Conservation (phyloP, 805 yeast species). For the Candida endomychidarum region DNA sequence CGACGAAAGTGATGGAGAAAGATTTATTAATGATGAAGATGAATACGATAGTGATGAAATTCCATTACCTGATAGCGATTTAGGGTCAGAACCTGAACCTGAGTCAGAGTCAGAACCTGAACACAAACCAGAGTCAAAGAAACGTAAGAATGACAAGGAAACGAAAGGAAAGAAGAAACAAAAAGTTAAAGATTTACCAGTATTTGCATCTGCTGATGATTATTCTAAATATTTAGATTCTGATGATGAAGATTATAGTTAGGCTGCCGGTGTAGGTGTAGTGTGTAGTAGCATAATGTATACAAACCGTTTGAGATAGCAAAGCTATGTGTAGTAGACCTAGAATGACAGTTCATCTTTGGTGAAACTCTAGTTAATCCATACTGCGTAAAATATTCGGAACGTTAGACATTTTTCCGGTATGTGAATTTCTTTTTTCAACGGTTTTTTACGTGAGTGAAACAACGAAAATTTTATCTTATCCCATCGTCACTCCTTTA, state of each 20-base stretch:
- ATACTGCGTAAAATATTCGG: no score
- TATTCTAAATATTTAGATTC: conserved; percentile 72
- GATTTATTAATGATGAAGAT: conserved; percentile 34
- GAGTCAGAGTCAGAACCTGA: conserved; percentile 18
- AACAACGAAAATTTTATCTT: not conserved
- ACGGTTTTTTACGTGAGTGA: conserved; percentile 1
- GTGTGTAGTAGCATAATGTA: no score
- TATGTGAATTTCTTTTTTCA: conserved; percentile 3
- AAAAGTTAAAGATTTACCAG: conserved; percentile 69
- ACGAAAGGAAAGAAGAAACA: conserved; percentile 41
- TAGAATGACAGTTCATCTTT: no score
- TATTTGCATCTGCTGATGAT: conserved; percentile 86
- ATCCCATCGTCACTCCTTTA: not conserved
- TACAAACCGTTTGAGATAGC: no score
- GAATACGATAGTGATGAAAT: conserved; percentile 25
- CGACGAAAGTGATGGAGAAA: conserved; percentile 11
- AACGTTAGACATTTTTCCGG: not conserved
- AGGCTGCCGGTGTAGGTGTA: not conserved
- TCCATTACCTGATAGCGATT: conserved; percentile 9
- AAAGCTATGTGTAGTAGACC: no score
- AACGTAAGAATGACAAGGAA: conserved; percentile 25
- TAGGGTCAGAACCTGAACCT: conserved; percentile 17
- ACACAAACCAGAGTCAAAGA: conserved; percentile 13
- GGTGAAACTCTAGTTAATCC: no score
- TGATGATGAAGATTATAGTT: conserved; percentile 52